These are phyloP conservation scores for Carex littledalei DNA, from an alignment of 176 grass and related monocot genomes.

Conservation along the genomic window DNA sequence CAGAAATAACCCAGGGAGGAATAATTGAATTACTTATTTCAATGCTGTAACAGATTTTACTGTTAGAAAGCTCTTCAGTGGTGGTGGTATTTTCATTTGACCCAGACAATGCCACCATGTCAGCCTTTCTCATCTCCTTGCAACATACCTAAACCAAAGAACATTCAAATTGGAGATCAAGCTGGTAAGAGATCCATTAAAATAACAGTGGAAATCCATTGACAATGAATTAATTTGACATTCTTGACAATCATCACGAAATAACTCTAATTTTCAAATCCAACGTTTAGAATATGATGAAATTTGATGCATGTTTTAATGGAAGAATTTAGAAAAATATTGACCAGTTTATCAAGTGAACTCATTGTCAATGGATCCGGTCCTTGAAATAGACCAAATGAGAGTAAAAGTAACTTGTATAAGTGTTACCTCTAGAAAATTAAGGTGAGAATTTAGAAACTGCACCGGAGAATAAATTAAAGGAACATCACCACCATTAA, in stretches of 20 bases:
- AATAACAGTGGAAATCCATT: not conserved
- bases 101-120: conserved; percentile 28
- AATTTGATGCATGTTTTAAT: not conserved
- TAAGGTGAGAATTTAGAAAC: conserved; percentile 65
- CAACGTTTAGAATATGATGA: not conserved
- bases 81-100: conserved; percentile 24
- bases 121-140: conserved; percentile 83
- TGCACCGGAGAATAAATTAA: conserved; percentile 59
- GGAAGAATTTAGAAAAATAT: not conserved
- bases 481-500: conserved; percentile 64
- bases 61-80: conserved; percentile 1
- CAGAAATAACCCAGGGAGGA: conserved; percentile 65
- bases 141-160: conserved; percentile 45
- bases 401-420: not conserved
- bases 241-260: not conserved
- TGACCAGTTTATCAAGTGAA: not conserved
- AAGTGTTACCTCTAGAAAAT: conserved; percentile 59
- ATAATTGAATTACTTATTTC: conserved; percentile 64
- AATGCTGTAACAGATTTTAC: conserved; percentile 62
- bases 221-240: not conserved
- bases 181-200: not conserved
- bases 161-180: not conserved
- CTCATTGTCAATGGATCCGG: not conserved
- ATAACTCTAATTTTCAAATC: not conserved
- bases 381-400: not conserved